These are phyloP conservation scores for Ceratocystis lukuohia DNA, from an alignment of 2,329 filamentous ascomycete genomes.

Conservation along the genomic window DNA sequence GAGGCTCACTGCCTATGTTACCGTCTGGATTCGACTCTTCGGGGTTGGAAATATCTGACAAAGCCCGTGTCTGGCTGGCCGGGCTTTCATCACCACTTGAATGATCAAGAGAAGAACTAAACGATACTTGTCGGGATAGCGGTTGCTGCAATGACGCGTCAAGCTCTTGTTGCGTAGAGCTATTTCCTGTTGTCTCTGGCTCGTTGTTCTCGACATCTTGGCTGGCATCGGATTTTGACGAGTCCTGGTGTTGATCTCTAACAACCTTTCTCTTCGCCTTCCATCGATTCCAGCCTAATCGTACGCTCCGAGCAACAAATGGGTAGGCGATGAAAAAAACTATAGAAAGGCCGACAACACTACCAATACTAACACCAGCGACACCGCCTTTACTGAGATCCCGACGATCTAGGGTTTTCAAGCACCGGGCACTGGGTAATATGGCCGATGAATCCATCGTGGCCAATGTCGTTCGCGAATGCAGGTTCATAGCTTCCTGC, in stretches of 20 bases:
- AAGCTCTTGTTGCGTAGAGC: not conserved
- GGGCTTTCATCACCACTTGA: not conserved
- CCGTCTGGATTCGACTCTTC: not conserved
- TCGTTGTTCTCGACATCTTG: not conserved
- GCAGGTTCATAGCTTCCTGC: constrained; percentile 11
- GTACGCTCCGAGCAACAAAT: constrained; percentile 18
- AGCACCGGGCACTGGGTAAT: not conserved
- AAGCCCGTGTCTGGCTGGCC: not conserved
- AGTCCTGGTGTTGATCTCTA: not conserved
- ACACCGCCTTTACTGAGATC: constrained; percentile 36
- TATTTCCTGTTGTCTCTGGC: not conserved
- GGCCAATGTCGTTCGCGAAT: constrained; percentile 8
- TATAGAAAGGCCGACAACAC: constrained; percentile 25
- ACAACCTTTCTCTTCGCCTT: not conserved
- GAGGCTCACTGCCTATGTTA: not conserved
- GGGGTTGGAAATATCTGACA: not conserved
- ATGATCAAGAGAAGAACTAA: not conserved
- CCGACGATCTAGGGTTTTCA: constrained; percentile 9
- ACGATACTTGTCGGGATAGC: not conserved
- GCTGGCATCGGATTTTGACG: not conserved
- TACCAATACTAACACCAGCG: constrained; percentile 45
- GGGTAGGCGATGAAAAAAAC: constrained; percentile 20
- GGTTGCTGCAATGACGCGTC: not conserved
- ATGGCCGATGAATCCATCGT: not conserved
- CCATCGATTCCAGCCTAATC: constrained; percentile 16